Base-by-base conservation (phyloP, 805 yeast genomes). In the Huiozyma naganishii region DNA sequence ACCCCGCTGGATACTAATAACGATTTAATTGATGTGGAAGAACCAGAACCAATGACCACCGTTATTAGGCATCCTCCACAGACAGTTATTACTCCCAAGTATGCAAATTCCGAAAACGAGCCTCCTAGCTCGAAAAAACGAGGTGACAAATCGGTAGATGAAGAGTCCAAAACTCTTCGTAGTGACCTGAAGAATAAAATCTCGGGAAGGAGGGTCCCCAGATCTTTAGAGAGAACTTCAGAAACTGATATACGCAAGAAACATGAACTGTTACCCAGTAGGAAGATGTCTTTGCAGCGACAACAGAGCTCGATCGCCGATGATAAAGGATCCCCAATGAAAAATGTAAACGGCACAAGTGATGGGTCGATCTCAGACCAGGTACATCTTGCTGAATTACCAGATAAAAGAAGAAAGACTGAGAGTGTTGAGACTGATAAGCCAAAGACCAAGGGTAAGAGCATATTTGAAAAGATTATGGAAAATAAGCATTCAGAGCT, bases 301-400 rank as follows among this genome's bases (percentile, higher is more conserved):
- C 56, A 57, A 45, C 55, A 57, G 45, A 59, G 60, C n/a, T 54
- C 64, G 0, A 57, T 60, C 35, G 64, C 64, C 12, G 61, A 59
- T 41, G 57, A 55, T 38, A 58, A 53, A 39, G 62, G 59, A 4
- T 58, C 64, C 1, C 62, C 63, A 3, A 55, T 55, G 6, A 54
- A 54, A 32, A 52, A 50, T 32, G 50, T 52, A 27, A 54, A 55
- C 12, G n/a, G 32, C 7, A 36, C 32, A 11, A 9, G 9, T 11
- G 53, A 51, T 27, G 55, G 51, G 9, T 48, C 41, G 13, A 48
- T 45, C n/a, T 38, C 48, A n/a, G 46, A 49, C 5, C 43, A 40
- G 43, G 59, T 61, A 5, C 57, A 52, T 38, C 43, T 61, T 32
- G 64, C 65, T 4, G 61, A 55, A 32, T 42, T 61, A 23, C 65